phyloP scores from a whole-genome alignment of 352 stramenopile species.

The Saprolegnia diclina region DNA sequence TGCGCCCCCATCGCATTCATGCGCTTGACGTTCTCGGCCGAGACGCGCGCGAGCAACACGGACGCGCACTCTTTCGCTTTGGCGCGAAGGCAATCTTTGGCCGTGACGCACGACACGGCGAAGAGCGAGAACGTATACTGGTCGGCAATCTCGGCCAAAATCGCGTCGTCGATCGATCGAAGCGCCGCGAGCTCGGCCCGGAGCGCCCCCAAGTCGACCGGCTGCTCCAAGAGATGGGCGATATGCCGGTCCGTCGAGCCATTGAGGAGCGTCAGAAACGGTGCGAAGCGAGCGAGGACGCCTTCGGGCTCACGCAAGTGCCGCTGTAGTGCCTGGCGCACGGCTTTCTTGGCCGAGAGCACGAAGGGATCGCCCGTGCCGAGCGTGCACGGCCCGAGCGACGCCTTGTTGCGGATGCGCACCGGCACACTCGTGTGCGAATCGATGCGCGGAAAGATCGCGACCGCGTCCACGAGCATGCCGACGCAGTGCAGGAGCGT shows the following conservation, averaged over 20 bases:
- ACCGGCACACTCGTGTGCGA: slow-evolving; percentile 64
- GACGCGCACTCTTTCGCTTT: slow-evolving; percentile 64
- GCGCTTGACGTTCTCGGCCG: slow-evolving; percentile 77
- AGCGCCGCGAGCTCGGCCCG: slow-evolving; percentile 51
- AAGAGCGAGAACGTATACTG: slow-evolving; percentile 88
- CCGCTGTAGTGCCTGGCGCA: slow-evolving; percentile 47
- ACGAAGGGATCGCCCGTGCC: slow-evolving; percentile 71
- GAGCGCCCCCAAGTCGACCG: slow-evolving; percentile 38
- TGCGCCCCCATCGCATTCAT: slow-evolving; percentile 81
- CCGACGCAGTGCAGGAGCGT: slow-evolving; percentile 39
- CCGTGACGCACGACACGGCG: slow-evolving; percentile 78
- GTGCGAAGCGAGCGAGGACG: slow-evolving; percentile 66
- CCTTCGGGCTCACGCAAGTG: slow-evolving; percentile 62
- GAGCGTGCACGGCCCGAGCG: slow-evolving; percentile 83
- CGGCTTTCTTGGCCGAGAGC: slow-evolving; percentile 52
- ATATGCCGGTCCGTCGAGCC: slow-evolving; percentile 69
- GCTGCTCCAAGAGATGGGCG: slow-evolving; percentile 38
- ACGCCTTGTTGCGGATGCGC: slow-evolving; percentile 48
- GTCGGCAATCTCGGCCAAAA: slow-evolving; percentile 57
- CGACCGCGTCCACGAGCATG: slow-evolving; percentile 69
- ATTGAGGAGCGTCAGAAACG: slow-evolving; percentile 74
- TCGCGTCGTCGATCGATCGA: slow-evolving; percentile 40
- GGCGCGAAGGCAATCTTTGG: slow-evolving; percentile 77
- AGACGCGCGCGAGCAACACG: slow-evolving; percentile 76
- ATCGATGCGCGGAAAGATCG: slow-evolving; percentile 87